Evolutionary conservation across 2,329 filamentous ascomycete genomes (phyloP).

Genomic region (Lasiodiplodia sp.): DNA sequence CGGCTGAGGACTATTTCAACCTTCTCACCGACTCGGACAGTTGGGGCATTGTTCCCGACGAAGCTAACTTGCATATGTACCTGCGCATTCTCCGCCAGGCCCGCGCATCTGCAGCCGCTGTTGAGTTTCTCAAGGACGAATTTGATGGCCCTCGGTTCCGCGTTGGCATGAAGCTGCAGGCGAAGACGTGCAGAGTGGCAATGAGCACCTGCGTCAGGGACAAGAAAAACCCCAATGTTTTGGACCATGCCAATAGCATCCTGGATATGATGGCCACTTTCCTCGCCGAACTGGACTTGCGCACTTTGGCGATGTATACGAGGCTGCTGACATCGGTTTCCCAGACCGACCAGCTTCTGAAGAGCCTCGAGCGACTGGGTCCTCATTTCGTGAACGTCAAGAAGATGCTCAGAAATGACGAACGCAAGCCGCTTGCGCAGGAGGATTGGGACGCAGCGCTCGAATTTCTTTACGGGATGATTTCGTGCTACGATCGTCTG

Average conservation of each 20-base stretch:
- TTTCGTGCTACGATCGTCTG: slow-evolving; percentile 5
- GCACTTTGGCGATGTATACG: slow-evolving; percentile 14
- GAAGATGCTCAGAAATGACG: slow-evolving; percentile 3
- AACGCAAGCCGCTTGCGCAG: background rate
- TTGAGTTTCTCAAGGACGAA: slow-evolving; percentile 64
- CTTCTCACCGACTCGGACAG: slow-evolving; percentile 64
- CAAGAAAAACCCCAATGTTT: slow-evolving; percentile 74
- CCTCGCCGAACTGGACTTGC: slow-evolving; percentile 1
- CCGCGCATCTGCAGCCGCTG: slow-evolving; percentile 69
- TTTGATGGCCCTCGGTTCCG: slow-evolving; percentile 31
- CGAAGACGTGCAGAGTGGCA: slow-evolving; percentile 70
- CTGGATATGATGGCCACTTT: slow-evolving; percentile 49
- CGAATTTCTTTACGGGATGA: slow-evolving; percentile 4
- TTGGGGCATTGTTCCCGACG: slow-evolving; percentile 73
- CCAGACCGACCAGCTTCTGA: background rate
- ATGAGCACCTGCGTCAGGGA: slow-evolving; percentile 78
- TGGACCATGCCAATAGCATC: slow-evolving; percentile 70
- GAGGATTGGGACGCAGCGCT: background rate
- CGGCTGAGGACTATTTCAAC: slow-evolving; percentile 81
- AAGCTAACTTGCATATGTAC: slow-evolving; percentile 72
- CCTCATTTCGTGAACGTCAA: slow-evolving; percentile 5
- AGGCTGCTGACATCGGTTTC: background rate
- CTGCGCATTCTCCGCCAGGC: slow-evolving; percentile 71
- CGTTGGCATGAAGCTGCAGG: slow-evolving; percentile 40
- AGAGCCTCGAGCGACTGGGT: background rate